phyloP scores from a whole-genome alignment of 345 rosid genomes.

The Citrus cavaleriei region DNA sequence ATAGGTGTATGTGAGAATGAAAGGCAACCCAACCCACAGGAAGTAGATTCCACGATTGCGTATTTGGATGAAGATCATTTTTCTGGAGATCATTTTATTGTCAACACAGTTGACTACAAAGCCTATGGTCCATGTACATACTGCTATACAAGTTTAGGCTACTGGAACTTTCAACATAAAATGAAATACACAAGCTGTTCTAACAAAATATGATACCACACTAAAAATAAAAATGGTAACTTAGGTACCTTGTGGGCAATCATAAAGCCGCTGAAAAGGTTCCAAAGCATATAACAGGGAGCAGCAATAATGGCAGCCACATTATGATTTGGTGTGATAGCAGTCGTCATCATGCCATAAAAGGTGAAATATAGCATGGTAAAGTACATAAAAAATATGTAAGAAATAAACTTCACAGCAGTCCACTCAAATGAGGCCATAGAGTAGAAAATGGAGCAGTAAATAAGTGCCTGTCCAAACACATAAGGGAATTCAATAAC shows the following conservation, averaged over 20 bases:
- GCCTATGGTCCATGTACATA: not conserved
- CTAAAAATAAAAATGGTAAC: not conserved
- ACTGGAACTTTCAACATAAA: not conserved
- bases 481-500: constrained; percentile 93
- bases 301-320: constrained; percentile 90
- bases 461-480: constrained; percentile 66
- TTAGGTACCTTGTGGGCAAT: constrained; percentile 81
- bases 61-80: not conserved
- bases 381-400: constrained; percentile 89
- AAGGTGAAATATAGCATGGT: constrained; percentile 87
- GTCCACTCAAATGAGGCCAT: constrained; percentile 92
- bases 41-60: not conserved
- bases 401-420: constrained; percentile 77
- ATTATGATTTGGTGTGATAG: constrained; percentile 92
- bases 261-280: constrained; percentile 97
- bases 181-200: not conserved
- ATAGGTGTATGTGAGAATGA: not conserved
- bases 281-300: constrained; percentile 98
- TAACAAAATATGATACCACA: not conserved
- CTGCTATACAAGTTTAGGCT: not conserved
- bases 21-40: not conserved
- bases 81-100: not conserved
- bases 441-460: constrained; percentile 79
- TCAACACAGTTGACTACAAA: not conserved
- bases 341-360: constrained; percentile 98